Conservation (phyloP, 805 yeast species). For the Candida gorgasii region DNA sequence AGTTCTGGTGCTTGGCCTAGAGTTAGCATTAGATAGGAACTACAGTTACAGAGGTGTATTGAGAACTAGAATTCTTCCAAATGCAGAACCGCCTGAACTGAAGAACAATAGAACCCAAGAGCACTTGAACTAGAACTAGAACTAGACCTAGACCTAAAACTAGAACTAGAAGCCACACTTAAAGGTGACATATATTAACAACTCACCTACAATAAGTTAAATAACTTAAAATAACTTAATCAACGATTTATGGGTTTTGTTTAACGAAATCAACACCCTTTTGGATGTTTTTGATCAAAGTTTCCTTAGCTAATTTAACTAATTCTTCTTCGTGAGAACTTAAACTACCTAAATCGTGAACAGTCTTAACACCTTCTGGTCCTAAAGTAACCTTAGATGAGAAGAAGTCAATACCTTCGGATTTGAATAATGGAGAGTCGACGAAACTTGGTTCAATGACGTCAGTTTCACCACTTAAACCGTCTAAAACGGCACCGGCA, state of each 20-base stretch:
- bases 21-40: no score
- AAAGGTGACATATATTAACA: no score
- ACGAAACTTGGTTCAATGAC: constrained; percentile 70
- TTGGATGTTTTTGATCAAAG: constrained; percentile 84
- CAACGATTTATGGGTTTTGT: constrained; percentile 55
- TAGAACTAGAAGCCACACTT: no score
- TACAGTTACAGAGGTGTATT: no score
- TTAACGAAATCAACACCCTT: constrained; percentile 90
- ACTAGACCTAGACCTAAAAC: no score
- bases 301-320: constrained; percentile 81
- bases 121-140: no score
- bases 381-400: constrained; percentile 94
- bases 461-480: constrained; percentile 63
- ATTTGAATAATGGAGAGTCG: constrained; percentile 78
- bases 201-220: no score
- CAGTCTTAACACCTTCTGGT: constrained; percentile 79
- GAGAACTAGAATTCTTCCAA: no score
- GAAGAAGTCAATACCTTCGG: constrained; percentile 95
- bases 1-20: no score
- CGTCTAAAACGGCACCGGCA: constrained; percentile 63
- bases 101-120: no score
- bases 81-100: no score
- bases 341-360: constrained; percentile 76
- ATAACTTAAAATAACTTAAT: background rate
- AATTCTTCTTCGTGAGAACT: constrained; percentile 81